Evolutionary conservation across 164 flowering plant species (phyloP), one percentile per base, ranked within the genome.

Genomic region (Kalanchoe fedtschenkoi): DNA sequence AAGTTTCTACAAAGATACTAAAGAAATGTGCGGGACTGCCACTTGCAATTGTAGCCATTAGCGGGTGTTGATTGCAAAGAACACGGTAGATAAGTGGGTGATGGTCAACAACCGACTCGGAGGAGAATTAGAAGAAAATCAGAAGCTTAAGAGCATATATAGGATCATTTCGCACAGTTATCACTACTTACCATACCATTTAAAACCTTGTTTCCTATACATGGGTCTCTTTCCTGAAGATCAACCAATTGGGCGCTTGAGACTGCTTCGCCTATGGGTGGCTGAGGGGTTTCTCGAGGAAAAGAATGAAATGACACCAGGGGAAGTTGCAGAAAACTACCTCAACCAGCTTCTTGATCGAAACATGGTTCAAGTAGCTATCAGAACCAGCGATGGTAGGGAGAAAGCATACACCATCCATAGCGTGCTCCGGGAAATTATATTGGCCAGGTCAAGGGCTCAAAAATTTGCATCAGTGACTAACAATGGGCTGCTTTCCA

Each of bases 1-100:
- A 54, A 11, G 29, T 54, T 84, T 67, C 82, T 39, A 17, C 44
- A n/a, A n/a, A n/a, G n/a, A 39, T 39, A 5, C 43, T 39, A 2
- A 39, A 39, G 15, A 39, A 39, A 39, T 39, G 43, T 11, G 14
- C 5, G 11, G 43, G 43, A 39, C 43, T 39, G 14, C 43, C 43
- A 39, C 43, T 39, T 39, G 43, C 43, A 39, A 39, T 39, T 39
- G 15, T 5, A 5, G 43, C 43, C 15, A 11, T 39, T 2, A 10
- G 43, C 15, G 43, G 43, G 43, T 39, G 43, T 11, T 39, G 2
- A 39, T 5, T 2, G 2, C 43, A 39, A 39, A 11, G 5, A 17
- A 39, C 43, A 39, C 15, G 15, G 16, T 2, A 39, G 15, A 5
- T 10, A 11, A 39, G 6, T 39, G 43, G 43, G 15, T 5, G 43